Conservation (phyloP, 2,329 filamentous ascomycete genomes). For the Metarhizium album region DNA sequence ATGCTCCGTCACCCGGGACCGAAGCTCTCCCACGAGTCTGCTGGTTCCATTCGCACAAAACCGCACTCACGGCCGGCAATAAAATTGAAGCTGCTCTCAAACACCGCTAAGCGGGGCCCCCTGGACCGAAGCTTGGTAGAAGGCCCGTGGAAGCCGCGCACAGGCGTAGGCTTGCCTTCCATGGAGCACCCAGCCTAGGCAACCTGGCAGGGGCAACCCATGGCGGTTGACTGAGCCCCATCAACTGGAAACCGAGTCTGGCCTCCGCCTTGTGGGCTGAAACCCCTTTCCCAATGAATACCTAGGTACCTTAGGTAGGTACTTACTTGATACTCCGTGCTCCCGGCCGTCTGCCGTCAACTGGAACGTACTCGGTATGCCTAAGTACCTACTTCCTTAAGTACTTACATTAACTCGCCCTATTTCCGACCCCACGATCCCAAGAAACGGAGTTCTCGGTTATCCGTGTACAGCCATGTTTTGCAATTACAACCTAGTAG, state of each 20-base stretch:
- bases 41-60: background rate
- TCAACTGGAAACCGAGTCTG: constrained; percentile 1
- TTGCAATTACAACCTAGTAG: too few relatives aligned
- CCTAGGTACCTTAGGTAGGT: too few relatives aligned
- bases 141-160: background rate
- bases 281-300: background rate
- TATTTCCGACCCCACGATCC: background rate
- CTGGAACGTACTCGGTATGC: too few relatives aligned
- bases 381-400: too few relatives aligned
- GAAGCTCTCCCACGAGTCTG: too few relatives aligned
- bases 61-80: background rate
- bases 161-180: too few relatives aligned
- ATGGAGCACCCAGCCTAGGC: too few relatives aligned
- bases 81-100: background rate
- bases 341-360: too few relatives aligned
- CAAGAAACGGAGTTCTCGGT: background rate
- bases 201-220: background rate
- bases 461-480: too few relatives aligned
- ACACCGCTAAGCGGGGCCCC: background rate
- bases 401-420: too few relatives aligned
- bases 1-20: too few relatives aligned
- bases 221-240: background rate
- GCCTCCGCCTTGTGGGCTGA: background rate
- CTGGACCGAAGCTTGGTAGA: background rate
- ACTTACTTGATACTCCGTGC: too few relatives aligned